Base-by-base conservation (phyloP, 2,329 filamentous ascomycete species). In the Nothophaeocryptopus gaeumannii region DNA sequence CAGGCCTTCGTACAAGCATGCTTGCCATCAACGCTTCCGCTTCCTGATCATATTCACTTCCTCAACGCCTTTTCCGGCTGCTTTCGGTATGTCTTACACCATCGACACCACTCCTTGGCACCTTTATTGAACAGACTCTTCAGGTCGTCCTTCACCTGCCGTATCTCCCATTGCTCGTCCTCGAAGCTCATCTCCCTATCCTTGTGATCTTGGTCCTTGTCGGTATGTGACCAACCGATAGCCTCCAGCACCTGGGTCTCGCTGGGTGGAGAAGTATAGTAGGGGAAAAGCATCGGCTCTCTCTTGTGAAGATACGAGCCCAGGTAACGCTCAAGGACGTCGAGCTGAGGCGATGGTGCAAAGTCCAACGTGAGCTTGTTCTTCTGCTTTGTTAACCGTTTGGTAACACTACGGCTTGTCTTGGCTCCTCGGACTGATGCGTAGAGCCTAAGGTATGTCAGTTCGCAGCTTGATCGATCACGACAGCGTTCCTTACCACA, bases 341-440 rank as follows among this genome's bases (percentile, higher is more conserved):
- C 66, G 12, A 74, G 60, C 3, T 68, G 67, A 5, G 62, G 49
- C 5, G 64, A 69, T 14, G 68, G 59, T 2, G 61, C 62, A 57
- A 75, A 72, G 8, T 50, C 63, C 4, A 75, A 62, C 12, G 59
- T 58, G 12, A 74, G 65, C 34, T 65, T 59, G n/a, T 67, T 58
- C 29, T 68, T 59, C 8, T 53, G 54, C 10, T 65, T 63, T 16
- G 40, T 38, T 1, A 75, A 56, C 5, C 71, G 65, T 52, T 70
- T 72, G 5, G 70, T 70, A 14, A 74, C 67, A 9, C 58, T 66
- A 11, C 68, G 62, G 33, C 68, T 70, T 1, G 68, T 71, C 50
- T 72, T 70, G 8, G 72, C 71, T 12, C 73, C 73, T 7, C 69
- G 67, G 72, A 75, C 77, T 67, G 72, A 75, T 55, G 65, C 62